phyloP scores from a whole-genome alignment of 2,329 filamentous ascomycete species.

The Annulohypoxylon truncatum region DNA sequence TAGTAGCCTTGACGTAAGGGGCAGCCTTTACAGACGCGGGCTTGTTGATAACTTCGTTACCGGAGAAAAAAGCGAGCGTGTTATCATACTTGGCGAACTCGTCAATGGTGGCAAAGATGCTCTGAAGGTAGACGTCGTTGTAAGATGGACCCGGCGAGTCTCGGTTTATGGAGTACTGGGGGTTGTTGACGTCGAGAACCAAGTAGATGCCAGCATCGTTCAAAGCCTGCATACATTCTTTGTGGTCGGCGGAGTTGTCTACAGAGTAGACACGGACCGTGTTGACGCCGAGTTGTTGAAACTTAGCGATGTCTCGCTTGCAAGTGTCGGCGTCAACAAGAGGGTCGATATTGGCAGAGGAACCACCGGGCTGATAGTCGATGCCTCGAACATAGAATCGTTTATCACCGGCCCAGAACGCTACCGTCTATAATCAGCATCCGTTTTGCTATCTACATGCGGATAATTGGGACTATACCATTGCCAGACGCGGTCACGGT shows the following conservation, averaged over 20 bases:
- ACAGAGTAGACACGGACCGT: constrained; percentile 92
- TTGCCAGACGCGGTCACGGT: constrained; percentile 67
- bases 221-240: constrained; percentile 84
- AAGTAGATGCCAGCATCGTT: constrained; percentile 91
- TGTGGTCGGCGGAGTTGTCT: constrained; percentile 85
- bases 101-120: constrained; percentile 89
- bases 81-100: constrained; percentile 86
- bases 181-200: constrained; percentile 90
- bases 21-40: constrained; percentile 72
- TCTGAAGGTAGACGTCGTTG: constrained; percentile 85
- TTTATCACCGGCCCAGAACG: constrained; percentile 64
- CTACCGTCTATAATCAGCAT: constrained; percentile 51
- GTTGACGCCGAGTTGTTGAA: constrained; percentile 89
- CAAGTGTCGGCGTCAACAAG: constrained; percentile 77
- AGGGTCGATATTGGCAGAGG: constrained; percentile 72
- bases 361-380: constrained; percentile 72
- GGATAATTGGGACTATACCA: constrained; percentile 55
- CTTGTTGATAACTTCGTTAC: constrained; percentile 81
- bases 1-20: constrained; percentile 82
- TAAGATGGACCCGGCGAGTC: constrained; percentile 78
- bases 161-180: constrained; percentile 88
- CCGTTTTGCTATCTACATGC: neutral
- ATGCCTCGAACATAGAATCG: constrained; percentile 71
- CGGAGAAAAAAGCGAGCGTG: constrained; percentile 87
- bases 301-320: constrained; percentile 82